Evolutionary conservation across 2,329 filamentous ascomycete species (phyloP).

Genomic region (Knufia petricola): DNA sequence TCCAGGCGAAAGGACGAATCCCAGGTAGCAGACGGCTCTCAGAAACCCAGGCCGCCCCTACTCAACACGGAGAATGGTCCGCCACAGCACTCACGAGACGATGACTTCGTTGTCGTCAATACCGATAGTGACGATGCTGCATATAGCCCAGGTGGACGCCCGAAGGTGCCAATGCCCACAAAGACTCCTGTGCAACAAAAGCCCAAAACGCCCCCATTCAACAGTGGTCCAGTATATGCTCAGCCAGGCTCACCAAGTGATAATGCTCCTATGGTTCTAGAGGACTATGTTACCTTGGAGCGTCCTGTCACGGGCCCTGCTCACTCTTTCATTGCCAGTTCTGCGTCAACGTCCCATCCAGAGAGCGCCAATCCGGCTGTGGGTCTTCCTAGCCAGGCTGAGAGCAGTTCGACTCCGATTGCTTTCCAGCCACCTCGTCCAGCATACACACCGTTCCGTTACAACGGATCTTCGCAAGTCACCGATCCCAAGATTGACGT

Average conservation of each 20-base stretch:
- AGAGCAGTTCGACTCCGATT: constrained; percentile 15
- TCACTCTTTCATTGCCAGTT: not conserved
- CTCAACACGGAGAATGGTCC: not conserved
- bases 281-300: constrained; percentile 18
- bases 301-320: constrained; percentile 10
- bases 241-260: constrained; percentile 16
- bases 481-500: constrained; percentile 30
- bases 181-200: not conserved
- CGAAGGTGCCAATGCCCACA: constrained; percentile 29
- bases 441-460: constrained; percentile 39
- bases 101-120: constrained; percentile 12
- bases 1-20: not conserved
- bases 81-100: constrained; percentile 8
- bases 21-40: not conserved
- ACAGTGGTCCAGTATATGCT: not conserved
- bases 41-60: not conserved
- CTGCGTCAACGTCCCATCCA: constrained; percentile 10
- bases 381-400: not conserved
- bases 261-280: constrained; percentile 23
- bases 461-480: constrained; percentile 32
- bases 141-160: constrained; percentile 47
- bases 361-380: constrained; percentile 15
- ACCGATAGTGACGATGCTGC: constrained; percentile 24
- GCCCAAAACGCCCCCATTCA: not conserved
- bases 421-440: constrained; percentile 29